Conservation (phyloP, 2,329 filamentous ascomycete species). For the Xylaria sp. region DNA sequence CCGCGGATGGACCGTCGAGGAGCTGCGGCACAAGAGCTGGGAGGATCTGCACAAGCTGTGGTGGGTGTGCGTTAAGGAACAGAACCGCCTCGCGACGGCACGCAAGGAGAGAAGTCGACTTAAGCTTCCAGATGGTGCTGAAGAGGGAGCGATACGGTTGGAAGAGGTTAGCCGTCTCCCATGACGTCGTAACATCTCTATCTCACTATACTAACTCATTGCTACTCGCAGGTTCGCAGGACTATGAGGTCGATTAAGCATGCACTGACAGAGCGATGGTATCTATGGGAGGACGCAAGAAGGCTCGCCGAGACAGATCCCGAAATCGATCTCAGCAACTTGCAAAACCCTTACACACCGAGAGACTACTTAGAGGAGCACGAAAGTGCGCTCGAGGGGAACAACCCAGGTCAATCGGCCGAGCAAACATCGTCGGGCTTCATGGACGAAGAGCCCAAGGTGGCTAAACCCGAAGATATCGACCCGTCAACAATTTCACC, state of each 20-base stretch:
- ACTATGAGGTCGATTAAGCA: slow-evolving; percentile 89
- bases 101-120: slow-evolving; percentile 73
- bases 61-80: slow-evolving; percentile 93
- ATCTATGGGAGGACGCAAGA: slow-evolving; percentile 84
- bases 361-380: slow-evolving; percentile 49
- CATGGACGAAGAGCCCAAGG: slow-evolving; percentile 34
- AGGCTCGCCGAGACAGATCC: slow-evolving; percentile 72
- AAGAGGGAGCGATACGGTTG: slow-evolving; percentile 62
- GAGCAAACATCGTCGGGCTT: slow-evolving; percentile 33
- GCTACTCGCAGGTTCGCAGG: slow-evolving; percentile 68
- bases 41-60: slow-evolving; percentile 91
- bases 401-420: slow-evolving; percentile 26
- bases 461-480: slow-evolving; percentile 20
- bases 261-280: slow-evolving; percentile 85
- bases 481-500: slow-evolving; percentile 33
- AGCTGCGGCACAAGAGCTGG: slow-evolving; percentile 90
- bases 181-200: neutral
- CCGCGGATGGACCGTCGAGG: slow-evolving; percentile 83
- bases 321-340: slow-evolving; percentile 70
- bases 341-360: slow-evolving; percentile 63
- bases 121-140: slow-evolving; percentile 70
- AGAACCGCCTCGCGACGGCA: slow-evolving; percentile 88
- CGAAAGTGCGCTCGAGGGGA: slow-evolving; percentile 45
- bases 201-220: slow-evolving; percentile 12
- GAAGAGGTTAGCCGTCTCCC: slow-evolving; percentile 63